A percentile compares a stretch with the other conserved stretches of the same genome.
Evolutionary conservation across 73 alveolate species (phyloP).

Genomic region (Paramecium bursaria): DNA sequence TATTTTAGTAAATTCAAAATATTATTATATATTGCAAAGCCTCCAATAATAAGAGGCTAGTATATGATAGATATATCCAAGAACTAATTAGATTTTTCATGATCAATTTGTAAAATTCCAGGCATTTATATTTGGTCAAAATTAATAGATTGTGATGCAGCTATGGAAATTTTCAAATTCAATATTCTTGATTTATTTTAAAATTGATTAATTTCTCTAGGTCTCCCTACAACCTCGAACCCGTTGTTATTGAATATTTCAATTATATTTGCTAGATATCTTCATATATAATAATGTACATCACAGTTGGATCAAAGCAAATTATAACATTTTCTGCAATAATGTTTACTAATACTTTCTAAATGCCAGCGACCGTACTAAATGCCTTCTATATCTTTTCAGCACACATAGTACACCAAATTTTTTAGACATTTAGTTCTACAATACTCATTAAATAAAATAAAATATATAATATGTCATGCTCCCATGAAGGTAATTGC

Average conservation of each 20-base stretch:
- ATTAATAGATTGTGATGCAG: too few species aligned
- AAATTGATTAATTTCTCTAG: constrained; percentile 27
- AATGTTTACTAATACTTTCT: constrained; percentile 14
- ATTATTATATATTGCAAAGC: too few species aligned
- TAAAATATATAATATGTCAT: too few species aligned
- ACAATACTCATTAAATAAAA: too few species aligned
- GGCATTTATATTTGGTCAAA: too few species aligned
- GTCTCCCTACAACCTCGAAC: constrained; percentile 24
- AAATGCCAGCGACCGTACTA: constrained; percentile 6
- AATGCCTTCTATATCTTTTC: constrained; percentile 19
- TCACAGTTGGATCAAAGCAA: neutral
- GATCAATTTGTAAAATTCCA: too few species aligned
- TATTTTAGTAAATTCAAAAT: neutral
- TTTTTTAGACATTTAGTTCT: constrained; percentile 33
- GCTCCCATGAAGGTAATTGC: constrained; percentile 74
- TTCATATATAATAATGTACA: constrained; percentile 4
- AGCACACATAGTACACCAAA: constrained; percentile 60
- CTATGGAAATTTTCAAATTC: too few species aligned
- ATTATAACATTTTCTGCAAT: constrained; percentile 47
- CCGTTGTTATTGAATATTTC: neutral
- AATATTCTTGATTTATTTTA: constrained; percentile 3
- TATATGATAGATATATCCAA: too few species aligned
- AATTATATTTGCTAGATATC: neutral
- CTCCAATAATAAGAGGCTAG: too few species aligned
- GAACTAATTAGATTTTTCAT: too few species aligned